These are phyloP conservation scores for Bondarzewia mesenterica DNA, from an alignment of 1,284 basidiomycete genomes.

Conservation along the genomic window DNA sequence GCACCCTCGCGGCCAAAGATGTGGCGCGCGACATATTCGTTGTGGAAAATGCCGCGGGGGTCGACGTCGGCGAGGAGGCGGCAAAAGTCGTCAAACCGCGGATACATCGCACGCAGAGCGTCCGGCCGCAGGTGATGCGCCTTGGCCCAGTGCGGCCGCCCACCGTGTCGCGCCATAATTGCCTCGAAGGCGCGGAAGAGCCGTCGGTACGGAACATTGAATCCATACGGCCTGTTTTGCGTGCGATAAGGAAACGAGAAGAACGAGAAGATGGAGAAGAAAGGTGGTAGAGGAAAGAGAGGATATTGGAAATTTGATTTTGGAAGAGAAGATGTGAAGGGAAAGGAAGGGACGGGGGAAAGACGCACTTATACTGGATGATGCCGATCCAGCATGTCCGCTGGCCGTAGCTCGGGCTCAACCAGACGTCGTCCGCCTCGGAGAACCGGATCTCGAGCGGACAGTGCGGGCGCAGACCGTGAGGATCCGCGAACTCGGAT, in stretches of 20 bases:
- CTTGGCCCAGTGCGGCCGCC: slow-evolving; percentile 97
- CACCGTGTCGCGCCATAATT: slow-evolving; percentile 67
- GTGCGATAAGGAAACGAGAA: background rate
- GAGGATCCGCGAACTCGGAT: slow-evolving; percentile 54
- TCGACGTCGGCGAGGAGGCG: slow-evolving; percentile 68
- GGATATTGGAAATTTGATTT: too few relatives aligned
- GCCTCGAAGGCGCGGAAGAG: slow-evolving; percentile 79
- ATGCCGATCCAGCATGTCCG: slow-evolving; percentile 94
- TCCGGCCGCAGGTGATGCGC: slow-evolving; percentile 73
- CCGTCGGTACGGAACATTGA: slow-evolving; percentile 79
- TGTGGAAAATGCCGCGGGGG: slow-evolving; percentile 74
- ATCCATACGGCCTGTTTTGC: slow-evolving; percentile 73
- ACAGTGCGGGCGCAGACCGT: slow-evolving; percentile 84
- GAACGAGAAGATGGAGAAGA: too few relatives aligned
- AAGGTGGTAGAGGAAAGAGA: too few relatives aligned
- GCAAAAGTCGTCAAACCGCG: slow-evolving; percentile 78
- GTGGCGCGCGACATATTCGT: slow-evolving; percentile 73
- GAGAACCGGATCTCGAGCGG: slow-evolving; percentile 92
- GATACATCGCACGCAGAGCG: slow-evolving; percentile 66
- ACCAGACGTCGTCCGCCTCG: slow-evolving; percentile 86
- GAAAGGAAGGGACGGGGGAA: background rate
- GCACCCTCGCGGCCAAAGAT: slow-evolving; percentile 46
- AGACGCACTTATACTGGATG: slow-evolving; percentile 81
- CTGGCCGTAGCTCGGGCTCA: slow-evolving; percentile 80
- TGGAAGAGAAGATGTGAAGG: background rate